These are phyloP conservation scores for Amaranthus hypochondriacus DNA, from an alignment of 148 eudicot species.

Conservation along the genomic window DNA sequence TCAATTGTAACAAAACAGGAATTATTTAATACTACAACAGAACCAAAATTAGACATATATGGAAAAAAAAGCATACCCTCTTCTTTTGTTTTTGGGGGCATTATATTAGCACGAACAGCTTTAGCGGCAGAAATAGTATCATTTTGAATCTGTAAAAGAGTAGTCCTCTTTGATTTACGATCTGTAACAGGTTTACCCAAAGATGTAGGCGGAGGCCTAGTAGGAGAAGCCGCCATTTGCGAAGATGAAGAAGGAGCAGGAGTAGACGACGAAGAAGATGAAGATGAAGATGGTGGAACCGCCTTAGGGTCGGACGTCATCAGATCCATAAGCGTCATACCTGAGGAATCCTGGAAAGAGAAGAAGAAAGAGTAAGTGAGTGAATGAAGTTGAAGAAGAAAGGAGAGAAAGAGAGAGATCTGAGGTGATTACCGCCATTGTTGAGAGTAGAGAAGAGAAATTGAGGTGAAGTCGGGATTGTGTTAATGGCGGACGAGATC, in stretches of 20 bases:
- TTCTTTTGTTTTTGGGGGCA: constrained; percentile 81
- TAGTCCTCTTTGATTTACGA: constrained; percentile 58
- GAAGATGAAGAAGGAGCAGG: constrained; percentile 25
- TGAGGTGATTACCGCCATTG: constrained; percentile 20
- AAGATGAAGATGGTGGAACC: constrained; percentile 30
- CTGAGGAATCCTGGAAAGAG: constrained; percentile 66
- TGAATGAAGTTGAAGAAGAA: neutral
- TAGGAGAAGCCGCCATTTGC: constrained; percentile 24
- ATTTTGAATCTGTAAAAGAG: constrained; percentile 86
- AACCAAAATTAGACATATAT: neutral
- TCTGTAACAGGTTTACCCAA: constrained; percentile 49
- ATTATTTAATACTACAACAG: neutral
- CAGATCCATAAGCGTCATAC: constrained; percentile 92
- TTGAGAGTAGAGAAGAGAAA: neutral
- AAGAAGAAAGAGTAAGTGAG: constrained; percentile 1
- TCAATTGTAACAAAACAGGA: neutral
- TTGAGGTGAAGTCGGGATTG: neutral
- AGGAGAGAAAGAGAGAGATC: neutral
- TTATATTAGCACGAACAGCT: constrained; percentile 77
- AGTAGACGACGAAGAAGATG: constrained; percentile 26
- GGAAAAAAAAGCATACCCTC: constrained; percentile 34
- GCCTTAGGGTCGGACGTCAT: constrained; percentile 69
- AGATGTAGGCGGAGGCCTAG: constrained; percentile 32
- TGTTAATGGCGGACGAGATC: too few relatives aligned
- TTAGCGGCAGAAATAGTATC: constrained; percentile 95